These are phyloP conservation scores for Parathielavia appendiculata DNA, from an alignment of 495 filamentous ascomycete genomes.

Conservation along the genomic window DNA sequence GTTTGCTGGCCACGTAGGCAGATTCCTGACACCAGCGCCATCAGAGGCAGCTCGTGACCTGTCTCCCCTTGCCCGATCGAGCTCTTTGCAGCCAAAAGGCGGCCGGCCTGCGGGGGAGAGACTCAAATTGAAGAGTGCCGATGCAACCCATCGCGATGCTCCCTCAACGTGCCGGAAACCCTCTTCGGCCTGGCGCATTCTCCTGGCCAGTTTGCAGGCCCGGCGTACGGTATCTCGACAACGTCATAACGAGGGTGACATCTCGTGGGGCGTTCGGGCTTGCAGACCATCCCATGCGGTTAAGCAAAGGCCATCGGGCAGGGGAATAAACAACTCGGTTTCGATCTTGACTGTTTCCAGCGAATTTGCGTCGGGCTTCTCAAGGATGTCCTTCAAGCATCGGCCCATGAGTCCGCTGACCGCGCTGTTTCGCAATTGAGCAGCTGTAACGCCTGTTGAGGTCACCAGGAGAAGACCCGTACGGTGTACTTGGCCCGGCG, in stretches of 20 bases:
- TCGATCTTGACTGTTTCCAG: too few species aligned
- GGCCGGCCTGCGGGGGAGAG: background rate
- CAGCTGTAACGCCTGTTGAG: conserved; percentile 8
- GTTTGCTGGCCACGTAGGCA: conserved; percentile 7
- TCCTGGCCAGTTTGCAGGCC: background rate
- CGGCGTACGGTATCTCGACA: background rate
- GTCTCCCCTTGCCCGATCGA: conserved; percentile 11
- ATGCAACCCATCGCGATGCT: conserved; percentile 9
- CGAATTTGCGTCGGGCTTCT: too few species aligned
- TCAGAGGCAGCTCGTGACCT: conserved; percentile 9
- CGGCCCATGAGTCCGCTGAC: background rate
- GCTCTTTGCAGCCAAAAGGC: conserved; percentile 9
- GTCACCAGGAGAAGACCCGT: background rate
- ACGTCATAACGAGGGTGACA: background rate
- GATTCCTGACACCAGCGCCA: background rate
- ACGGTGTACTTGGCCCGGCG: background rate
- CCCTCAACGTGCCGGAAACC: conserved; percentile 3
- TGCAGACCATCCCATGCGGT: background rate
- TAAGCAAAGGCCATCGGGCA: background rate
- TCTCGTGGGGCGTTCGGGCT: background rate
- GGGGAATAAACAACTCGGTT: too few species aligned
- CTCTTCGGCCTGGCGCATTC: conserved; percentile 5
- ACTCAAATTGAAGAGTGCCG: conserved; percentile 3
- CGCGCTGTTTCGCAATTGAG: conserved; percentile 1
- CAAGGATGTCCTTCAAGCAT: background rate